Conservation (phyloP, 179 eudicot species). For the Beta corolliflora region DNA sequence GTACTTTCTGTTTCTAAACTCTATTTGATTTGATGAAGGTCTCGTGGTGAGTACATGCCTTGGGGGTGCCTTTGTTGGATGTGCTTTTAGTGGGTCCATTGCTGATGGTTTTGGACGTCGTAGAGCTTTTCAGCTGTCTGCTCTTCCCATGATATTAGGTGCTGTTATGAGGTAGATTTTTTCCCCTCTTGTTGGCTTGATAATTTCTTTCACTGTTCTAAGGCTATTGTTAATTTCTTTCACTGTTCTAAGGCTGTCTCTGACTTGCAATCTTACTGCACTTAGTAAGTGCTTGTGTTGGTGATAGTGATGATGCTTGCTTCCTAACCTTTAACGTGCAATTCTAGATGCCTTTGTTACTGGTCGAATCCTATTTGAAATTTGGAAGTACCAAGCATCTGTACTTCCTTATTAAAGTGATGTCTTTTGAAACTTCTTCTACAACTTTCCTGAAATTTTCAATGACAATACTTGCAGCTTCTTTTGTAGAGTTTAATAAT, state of each 20-base stretch:
- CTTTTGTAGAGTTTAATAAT: background rate
- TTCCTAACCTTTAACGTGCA: background rate
- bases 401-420: background rate
- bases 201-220: background rate
- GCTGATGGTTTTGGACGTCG: constrained; percentile 91
- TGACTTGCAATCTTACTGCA: background rate
- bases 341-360: background rate
- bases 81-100: constrained; percentile 75
- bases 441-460: background rate
- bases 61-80: constrained; percentile 88
- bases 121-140: constrained; percentile 81
- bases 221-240: background rate
- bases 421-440: background rate
- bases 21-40: constrained; percentile 46
- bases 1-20: constrained; percentile 10
- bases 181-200: background rate
- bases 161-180: constrained; percentile 59
- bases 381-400: background rate
- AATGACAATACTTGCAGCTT: background rate
- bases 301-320: background rate
- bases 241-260: background rate
- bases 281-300: background rate
- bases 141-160: constrained; percentile 83
- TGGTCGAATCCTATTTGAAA: background rate
- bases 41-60: constrained; percentile 84